A percentile compares a stretch with the other conserved stretches of the same genome.
phyloP scores from a whole-genome alignment of 2,329 filamentous ascomycete genomes.

The Colletotrichum sansevieriae region DNA sequence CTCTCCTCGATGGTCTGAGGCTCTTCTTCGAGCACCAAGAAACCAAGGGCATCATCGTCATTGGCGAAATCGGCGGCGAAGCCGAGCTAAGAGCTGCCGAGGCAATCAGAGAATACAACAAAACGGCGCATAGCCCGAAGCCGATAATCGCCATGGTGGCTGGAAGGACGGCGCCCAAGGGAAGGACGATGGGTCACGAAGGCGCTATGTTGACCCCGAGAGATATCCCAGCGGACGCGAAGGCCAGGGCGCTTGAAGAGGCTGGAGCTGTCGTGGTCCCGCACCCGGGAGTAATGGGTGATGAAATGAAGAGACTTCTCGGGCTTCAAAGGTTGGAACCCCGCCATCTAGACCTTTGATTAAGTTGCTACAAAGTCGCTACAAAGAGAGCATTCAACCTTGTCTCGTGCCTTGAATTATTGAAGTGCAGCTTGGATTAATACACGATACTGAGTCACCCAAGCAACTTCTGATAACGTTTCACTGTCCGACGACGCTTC shows the following conservation, averaged over 20 bases:
- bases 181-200: constrained; percentile 79
- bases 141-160: constrained; percentile 74
- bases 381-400: too few species aligned
- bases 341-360: too few species aligned
- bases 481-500: too few species aligned
- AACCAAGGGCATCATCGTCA: constrained; percentile 78
- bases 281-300: constrained; percentile 55
- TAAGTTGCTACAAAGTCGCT: too few species aligned
- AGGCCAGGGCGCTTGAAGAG: constrained; percentile 51
- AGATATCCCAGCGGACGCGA: constrained; percentile 50
- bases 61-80: constrained; percentile 79
- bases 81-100: constrained; percentile 79
- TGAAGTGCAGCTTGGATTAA: too few species aligned
- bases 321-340: neutral
- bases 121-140: constrained; percentile 70
- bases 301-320: constrained; percentile 51
- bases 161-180: constrained; percentile 71
- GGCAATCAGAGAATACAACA: constrained; percentile 75
- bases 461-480: too few species aligned
- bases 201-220: constrained; percentile 66
- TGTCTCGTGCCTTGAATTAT: too few species aligned
- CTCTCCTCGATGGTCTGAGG: constrained; percentile 77
- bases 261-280: constrained; percentile 54
- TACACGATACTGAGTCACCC: too few species aligned
- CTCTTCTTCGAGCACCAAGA: constrained; percentile 77